phyloP scores from a whole-genome alignment of 2,329 filamentous ascomycete species.

The Microsporum canis region DNA sequence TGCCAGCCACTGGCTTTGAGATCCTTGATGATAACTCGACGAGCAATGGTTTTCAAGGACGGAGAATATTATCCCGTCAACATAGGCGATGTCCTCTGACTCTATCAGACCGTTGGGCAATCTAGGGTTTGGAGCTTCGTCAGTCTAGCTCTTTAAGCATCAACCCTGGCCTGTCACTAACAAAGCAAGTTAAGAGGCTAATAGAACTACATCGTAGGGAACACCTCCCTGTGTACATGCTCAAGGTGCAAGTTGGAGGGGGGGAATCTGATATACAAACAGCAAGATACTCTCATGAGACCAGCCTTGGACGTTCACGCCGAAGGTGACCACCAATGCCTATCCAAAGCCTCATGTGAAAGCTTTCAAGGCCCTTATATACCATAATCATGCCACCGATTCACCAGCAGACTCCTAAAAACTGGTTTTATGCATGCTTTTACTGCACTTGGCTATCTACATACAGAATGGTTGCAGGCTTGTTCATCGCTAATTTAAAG shows the following conservation, averaged over 20 bases:
- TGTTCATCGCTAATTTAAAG: background rate
- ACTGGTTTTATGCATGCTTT: background rate
- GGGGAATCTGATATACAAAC: background rate
- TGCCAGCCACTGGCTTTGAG: background rate
- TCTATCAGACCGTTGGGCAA: background rate
- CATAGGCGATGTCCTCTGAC: background rate
- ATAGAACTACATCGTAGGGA: background rate
- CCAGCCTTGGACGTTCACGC: background rate
- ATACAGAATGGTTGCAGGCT: background rate
- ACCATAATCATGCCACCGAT: background rate
- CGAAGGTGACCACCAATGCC: background rate
- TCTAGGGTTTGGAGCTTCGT: background rate
- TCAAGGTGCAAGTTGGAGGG: background rate
- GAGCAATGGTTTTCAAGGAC: background rate
- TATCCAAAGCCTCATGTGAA: background rate
- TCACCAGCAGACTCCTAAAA: background rate
- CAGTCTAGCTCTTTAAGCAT: background rate
- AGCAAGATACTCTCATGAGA: no score
- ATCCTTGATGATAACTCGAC: background rate
- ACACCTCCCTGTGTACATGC: background rate
- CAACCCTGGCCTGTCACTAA: background rate
- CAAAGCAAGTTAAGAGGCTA: background rate
- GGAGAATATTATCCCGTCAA: background rate
- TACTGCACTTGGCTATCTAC: background rate
- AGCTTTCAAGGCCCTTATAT: background rate